A percentile compares a stretch with the other conserved stretches of the same genome.
Evolutionary conservation across 31 red algal genomes (phyloP).

Genomic region (Asparagopsis taxiformis): DNA sequence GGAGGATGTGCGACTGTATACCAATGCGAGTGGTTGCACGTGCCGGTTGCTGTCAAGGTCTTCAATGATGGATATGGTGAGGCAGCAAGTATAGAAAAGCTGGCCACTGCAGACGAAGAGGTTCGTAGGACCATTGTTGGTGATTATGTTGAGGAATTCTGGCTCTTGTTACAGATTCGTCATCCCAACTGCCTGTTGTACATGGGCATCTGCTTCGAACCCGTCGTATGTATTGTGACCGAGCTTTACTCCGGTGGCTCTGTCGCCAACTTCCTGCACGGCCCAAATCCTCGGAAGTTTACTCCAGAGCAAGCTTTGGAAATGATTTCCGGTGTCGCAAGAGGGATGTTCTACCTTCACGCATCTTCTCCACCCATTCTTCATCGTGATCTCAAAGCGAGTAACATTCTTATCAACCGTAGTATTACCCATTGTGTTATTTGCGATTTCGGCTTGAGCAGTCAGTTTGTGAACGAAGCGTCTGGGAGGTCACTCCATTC

Average conservation of each 20-base stretch:
- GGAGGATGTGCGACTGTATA: constrained; percentile 91
- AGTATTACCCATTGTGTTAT: constrained; percentile 73
- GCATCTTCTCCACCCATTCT: constrained; percentile 83
- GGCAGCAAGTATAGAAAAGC: constrained; percentile 52
- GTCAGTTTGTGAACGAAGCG: constrained; percentile 49
- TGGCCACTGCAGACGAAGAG: constrained; percentile 54
- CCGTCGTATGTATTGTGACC: constrained; percentile 93
- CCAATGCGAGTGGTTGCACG: constrained; percentile 90
- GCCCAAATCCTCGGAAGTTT: constrained; percentile 53
- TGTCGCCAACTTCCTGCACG: constrained; percentile 64
- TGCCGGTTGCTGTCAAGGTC: constrained; percentile 98
- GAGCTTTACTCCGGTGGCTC: constrained; percentile 91
- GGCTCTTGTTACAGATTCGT: constrained; percentile 84
- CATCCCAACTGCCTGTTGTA: constrained; percentile 98
- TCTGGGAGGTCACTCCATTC: constrained; percentile 23
- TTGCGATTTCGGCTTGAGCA: constrained; percentile 94
- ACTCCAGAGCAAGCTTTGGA: constrained; percentile 57
- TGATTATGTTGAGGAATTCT: constrained; percentile 81
- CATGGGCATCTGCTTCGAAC: constrained; percentile 92
- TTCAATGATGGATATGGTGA: constrained; percentile 76
- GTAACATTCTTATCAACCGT: constrained; percentile 92
- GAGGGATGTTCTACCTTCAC: constrained; percentile 97
- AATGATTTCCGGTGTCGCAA: constrained; percentile 81
- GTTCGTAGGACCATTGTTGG: constrained; percentile 47
- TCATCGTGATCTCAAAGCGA: constrained; percentile 95